Conservation (phyloP, 148 eudicot species). For the Fallopia convolvulus region DNA sequence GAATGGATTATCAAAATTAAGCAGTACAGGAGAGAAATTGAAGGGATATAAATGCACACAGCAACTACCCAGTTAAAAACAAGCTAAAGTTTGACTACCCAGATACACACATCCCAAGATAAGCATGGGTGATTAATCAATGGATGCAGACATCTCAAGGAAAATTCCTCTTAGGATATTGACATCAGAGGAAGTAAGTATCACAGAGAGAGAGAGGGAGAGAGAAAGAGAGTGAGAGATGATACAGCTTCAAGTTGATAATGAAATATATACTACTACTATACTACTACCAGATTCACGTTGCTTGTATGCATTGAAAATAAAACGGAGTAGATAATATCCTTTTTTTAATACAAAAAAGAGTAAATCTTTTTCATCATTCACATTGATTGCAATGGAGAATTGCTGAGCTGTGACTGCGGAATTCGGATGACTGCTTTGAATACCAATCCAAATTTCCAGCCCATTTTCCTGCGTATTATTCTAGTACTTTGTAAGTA, state of each 20-base stretch:
- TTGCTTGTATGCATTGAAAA: neutral
- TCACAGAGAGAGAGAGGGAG: neutral
- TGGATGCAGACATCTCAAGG: slow-evolving; percentile 3
- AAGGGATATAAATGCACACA: slow-evolving; percentile 1
- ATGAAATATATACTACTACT: neutral
- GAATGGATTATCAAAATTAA: neutral
- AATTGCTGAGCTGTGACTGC: slow-evolving; percentile 19
- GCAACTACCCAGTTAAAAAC: neutral
- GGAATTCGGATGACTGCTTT: slow-evolving; percentile 1
- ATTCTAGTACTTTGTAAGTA: slow-evolving; percentile 6
- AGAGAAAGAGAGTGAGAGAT: neutral
- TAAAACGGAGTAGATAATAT: neutral
- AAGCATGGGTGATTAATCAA: slow-evolving; percentile 22
- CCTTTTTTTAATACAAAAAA: neutral
- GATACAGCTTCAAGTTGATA: neutral
- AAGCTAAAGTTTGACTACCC: slow-evolving; percentile 11
- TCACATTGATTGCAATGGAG: slow-evolving; percentile 4
- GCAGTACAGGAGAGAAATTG: slow-evolving; percentile 7
- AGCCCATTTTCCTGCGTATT: neutral
- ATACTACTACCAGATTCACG: neutral
- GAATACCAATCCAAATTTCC: slow-evolving; percentile 6
- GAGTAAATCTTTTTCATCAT: slow-evolving; percentile 6
- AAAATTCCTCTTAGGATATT: slow-evolving; percentile 9
- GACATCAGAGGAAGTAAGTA: slow-evolving; percentile 10
- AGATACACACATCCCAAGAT: slow-evolving; percentile 23